Percentiles rank a stretch among this genome's conserved stretches.
These are phyloP conservation scores for Rhodofomes roseus DNA, from an alignment of 1,284 basidiomycete genomes.

Conservation along the genomic window DNA sequence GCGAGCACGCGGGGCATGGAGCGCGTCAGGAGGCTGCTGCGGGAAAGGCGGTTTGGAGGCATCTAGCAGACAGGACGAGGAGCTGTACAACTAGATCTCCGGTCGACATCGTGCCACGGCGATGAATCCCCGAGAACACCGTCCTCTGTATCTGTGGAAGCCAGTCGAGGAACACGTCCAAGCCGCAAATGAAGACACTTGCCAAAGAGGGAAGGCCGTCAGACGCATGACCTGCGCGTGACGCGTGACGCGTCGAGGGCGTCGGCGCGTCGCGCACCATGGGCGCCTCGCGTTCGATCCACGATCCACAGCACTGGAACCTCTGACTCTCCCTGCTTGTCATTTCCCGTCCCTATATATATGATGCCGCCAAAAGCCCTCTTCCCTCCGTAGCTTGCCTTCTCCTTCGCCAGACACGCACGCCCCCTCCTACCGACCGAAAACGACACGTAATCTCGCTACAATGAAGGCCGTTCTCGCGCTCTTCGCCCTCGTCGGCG, in stretches of 20 bases:
- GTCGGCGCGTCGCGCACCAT: background rate
- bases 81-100: too few relatives aligned
- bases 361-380: background rate
- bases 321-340: background rate
- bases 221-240: conserved; percentile 1
- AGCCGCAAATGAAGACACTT: background rate
- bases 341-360: background rate
- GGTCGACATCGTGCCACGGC: too few relatives aligned
- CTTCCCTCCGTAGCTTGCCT: background rate
- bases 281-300: background rate
- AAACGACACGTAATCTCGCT: background rate
- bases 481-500: conserved; percentile 9
- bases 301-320: background rate
- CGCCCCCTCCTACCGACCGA: background rate
- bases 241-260: background rate
- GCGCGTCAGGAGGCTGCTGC: background rate
- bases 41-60: background rate
- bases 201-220: background rate
- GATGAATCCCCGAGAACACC: background rate
- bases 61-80: background rate
- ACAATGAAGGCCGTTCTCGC: background rate
- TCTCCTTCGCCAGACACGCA: background rate
- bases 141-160: background rate
- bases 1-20: background rate
- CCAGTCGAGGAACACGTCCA: background rate